Base-by-base conservation (phyloP, 2,329 filamentous ascomycete genomes). In the Colletotrichum chlorophyti region DNA sequence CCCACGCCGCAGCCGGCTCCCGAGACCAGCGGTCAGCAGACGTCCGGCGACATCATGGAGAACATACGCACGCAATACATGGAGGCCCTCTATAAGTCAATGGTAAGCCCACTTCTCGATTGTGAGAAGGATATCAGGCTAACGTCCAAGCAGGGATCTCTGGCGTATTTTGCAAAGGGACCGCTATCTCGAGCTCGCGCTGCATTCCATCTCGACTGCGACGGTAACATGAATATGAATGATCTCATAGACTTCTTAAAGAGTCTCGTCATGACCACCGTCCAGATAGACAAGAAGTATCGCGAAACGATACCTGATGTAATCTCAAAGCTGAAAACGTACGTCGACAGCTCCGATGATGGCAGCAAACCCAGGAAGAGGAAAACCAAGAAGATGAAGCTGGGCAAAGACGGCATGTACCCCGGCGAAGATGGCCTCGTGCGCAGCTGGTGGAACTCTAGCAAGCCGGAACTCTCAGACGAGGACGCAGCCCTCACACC, bases 101-200 rank as follows among this genome's bases (percentile, higher is more conserved):
- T 85, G 78, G 85, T 85, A 71, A 12, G 77, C 65, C 68, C 24
- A 3, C 8, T 31, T 34, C 14, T 9, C 14, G n/a, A n/a, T n/a
- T 37, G 5, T 17, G 34, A 74, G 42, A 75, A 74, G 15, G 21
- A 27, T 12, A 14, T 57, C 4, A 17, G 6, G 26, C 64, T 68
- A 15, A 70, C 64, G 17, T 43, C 24, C 8, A 10, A 27, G 9
- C 38, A 91, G 82, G 91, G 89, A 29, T 91, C 91, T 4, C 76
- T 94, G 54, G 91, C 91, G 57, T 95, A 93, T 72, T 93, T 94
- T 72, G 88, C 88, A 17, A 95, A 95, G 75, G 91, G 91, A 1
- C 90, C 91, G 2, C 76, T 95, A 17, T 91, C 91, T 40, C 83
- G 90, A 65, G 88, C 90, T 41, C 84, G 91, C 58, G 89, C 88